Percentiles rank a stretch among this genome's conserved stretches.
Conservation (phyloP, 2,329 filamentous ascomycete genomes). For the Colletotrichum sp. region DNA sequence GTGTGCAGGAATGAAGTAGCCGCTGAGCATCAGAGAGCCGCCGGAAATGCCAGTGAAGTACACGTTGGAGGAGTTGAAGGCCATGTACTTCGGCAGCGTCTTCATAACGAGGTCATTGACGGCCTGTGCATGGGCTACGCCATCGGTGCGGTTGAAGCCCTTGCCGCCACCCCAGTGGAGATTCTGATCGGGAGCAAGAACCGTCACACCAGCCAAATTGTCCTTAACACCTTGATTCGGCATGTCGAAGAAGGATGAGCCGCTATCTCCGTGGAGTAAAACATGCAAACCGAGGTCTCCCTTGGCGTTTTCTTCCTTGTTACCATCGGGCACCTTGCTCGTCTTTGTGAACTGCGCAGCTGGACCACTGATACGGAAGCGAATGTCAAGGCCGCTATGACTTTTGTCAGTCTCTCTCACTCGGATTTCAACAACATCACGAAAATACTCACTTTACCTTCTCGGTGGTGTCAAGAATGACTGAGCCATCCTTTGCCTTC, state of each 20-base stretch:
- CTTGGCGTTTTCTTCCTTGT: constrained; percentile 18
- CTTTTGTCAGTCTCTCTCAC: accelerated
- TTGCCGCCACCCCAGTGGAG: constrained; percentile 63
- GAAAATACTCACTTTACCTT: constrained; percentile 50
- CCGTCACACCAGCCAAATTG: constrained; percentile 55
- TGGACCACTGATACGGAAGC: constrained; percentile 60
- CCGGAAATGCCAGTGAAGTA: constrained; percentile 64
- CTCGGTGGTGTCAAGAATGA: constrained; percentile 60
- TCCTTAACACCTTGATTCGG: constrained; percentile 57
- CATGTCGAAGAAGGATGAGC: constrained; percentile 63
- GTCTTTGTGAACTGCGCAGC: constrained; percentile 55
- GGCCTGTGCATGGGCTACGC: constrained; percentile 60
- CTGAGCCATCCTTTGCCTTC: constrained; percentile 56
- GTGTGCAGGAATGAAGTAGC: constrained; percentile 63
- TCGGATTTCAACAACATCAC: not conserved
- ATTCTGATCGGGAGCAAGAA: constrained; percentile 58
- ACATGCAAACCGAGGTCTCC: constrained; percentile 57
- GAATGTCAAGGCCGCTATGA: constrained; percentile 52
- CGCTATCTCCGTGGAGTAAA: constrained; percentile 64
- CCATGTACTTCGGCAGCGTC: constrained; percentile 55
- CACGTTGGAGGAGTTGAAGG: constrained; percentile 56
- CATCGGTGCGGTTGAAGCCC: constrained; percentile 57
- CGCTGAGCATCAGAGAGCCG: constrained; percentile 56
- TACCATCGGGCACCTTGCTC: constrained; percentile 45
- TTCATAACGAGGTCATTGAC: constrained; percentile 56